These are phyloP conservation scores for Globisporangium irregulare DNA, from an alignment of 352 stramenopile species.

Conservation along the genomic window DNA sequence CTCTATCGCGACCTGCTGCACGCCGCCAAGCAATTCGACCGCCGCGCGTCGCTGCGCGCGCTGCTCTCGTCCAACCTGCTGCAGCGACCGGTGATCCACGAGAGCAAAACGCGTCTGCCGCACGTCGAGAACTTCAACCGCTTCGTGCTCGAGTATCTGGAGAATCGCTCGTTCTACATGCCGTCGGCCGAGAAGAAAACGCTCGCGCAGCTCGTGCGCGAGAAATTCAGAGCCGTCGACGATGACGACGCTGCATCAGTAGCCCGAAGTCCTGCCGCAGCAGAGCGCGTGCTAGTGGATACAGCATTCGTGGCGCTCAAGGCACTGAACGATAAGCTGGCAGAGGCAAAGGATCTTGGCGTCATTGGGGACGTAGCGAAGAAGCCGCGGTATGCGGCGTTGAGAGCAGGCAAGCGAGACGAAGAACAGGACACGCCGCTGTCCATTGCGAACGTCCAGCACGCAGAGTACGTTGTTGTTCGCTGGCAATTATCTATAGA, in stretches of 20 bases:
- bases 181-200: constrained; percentile 34
- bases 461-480: constrained; percentile 36
- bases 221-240: constrained; percentile 36
- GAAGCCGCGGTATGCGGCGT: constrained; percentile 1
- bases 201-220: constrained; percentile 42
- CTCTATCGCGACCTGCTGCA: constrained; percentile 73
- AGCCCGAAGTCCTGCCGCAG: not conserved
- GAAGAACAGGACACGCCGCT: constrained; percentile 1
- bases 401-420: constrained; percentile 3
- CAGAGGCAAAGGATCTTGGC: constrained; percentile 33
- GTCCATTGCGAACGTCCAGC: constrained; percentile 30
- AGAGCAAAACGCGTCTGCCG: constrained; percentile 32
- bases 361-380: constrained; percentile 17
- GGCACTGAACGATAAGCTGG: constrained; percentile 58
- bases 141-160: constrained; percentile 44
- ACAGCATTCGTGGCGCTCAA: constrained; percentile 63
- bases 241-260: not conserved
- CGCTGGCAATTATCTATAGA: not conserved
- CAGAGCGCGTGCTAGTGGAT: constrained; percentile 33
- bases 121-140: constrained; percentile 69
- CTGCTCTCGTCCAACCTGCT: constrained; percentile 63
- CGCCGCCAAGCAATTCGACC: constrained; percentile 52
- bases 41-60: constrained; percentile 50
- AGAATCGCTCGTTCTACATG: constrained; percentile 64
- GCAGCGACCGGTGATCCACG: constrained; percentile 30